These are phyloP conservation scores for Kernera saxatilis DNA, from an alignment of 345 rosid species.

Conservation along the genomic window DNA sequence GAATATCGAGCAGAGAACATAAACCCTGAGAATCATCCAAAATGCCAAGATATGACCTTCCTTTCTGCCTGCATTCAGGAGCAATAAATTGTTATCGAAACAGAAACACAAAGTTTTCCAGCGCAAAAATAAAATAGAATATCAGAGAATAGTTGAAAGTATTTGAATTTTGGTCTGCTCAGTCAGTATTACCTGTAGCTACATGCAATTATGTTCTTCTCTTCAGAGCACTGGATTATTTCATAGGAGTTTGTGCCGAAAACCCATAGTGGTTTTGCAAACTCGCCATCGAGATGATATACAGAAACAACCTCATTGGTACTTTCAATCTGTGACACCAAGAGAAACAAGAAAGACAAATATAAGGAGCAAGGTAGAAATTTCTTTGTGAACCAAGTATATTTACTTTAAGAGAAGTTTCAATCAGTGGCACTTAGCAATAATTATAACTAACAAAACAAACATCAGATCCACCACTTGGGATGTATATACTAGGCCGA, in stretches of 20 bases:
- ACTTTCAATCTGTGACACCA: conserved; percentile 56
- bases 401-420: background rate
- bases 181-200: conserved; percentile 58
- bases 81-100: background rate
- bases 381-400: background rate
- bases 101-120: background rate
- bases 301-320: conserved; percentile 51
- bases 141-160: background rate
- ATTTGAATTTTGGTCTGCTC: conserved; percentile 11
- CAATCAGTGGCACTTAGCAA: background rate
- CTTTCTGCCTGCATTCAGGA: conserved; percentile 67
- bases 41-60: conserved; percentile 78
- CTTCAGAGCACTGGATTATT: conserved; percentile 48
- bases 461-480: background rate
- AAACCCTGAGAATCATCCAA: conserved; percentile 60
- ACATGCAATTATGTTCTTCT: conserved; percentile 66
- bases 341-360: background rate
- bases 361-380: background rate
- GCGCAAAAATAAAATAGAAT: background rate
- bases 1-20: conserved; percentile 68
- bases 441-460: background rate
- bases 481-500: background rate
- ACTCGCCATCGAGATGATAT: conserved; percentile 71
- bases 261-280: conserved; percentile 79
- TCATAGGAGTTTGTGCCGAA: conserved; percentile 82